Evolutionary conservation across 2,329 filamentous ascomycete species (phyloP), one percentile per base, ranked within the genome.

Genomic region (Penicillium sp.): DNA sequence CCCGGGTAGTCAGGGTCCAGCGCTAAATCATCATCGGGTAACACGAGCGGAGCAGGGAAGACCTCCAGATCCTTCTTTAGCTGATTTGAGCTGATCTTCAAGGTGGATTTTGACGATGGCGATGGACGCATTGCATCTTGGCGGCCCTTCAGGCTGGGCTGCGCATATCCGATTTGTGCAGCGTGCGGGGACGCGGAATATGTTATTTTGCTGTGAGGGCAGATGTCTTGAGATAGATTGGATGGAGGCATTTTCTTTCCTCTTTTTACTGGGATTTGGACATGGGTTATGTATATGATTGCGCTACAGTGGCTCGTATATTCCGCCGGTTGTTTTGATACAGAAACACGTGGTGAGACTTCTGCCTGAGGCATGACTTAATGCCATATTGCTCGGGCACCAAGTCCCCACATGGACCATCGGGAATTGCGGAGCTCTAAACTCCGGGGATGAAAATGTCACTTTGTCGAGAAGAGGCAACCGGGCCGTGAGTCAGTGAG

Each of bases 1-100:
- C 82, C 74, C 1, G 81, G 77, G 45, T 79, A 80, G 5, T 82
- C 76, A 1, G 84, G 83, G 45, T 89, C 83, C 38, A 79, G 73
- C 0, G 83, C 81, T 1, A 91, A 77, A 21, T 86, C 85, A 68
- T 90, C 88, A 2, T 77, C 80, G 0, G 88, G 88, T 0, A 90
- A 75, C 0, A 89, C 76, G 6, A 90, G 70, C 0, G 88, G 86
- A 0, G 78, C 85, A 0, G 87, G 88, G 64, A 88, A 90, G 0
- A 77, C 56, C 2, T 67, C 68, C 1, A 64, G 44, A 45, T 67
- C 46, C 3, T 59, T 30, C 44, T n/a, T 23, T 41, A 55, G 35
- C 13, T 31, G 3, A 58, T n/a, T 3, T 55, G 45, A 56, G 54
- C n/a, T 8, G 51, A 29, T 13, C 38, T 45, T 46, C 5, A 15